Evolutionary conservation across 495 filamentous ascomycete species (phyloP), one percentile per base, ranked within the genome.

Genomic region (Cercophora samala): DNA sequence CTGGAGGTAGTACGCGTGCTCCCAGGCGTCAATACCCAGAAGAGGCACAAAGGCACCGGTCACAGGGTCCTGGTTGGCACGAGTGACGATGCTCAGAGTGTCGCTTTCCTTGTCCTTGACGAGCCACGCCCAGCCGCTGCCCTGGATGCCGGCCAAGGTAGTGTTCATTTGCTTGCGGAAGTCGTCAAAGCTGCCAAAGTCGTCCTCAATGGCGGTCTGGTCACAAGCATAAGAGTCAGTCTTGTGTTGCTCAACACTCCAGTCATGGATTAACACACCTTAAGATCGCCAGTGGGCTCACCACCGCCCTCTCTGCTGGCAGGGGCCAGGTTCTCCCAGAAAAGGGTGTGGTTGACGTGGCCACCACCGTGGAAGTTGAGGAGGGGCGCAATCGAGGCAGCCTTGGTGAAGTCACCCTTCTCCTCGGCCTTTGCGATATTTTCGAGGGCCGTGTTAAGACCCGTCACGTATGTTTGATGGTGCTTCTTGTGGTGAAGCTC

Each of bases 281-380:
- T 82, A 66, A 87, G 75, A 25, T 72, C 68, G 17, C 84, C 84
- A 54, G 88, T 84, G 13, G 86, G 91, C 68, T 90, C 87, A 72
- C 94, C 93, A 70, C 96, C 95, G 67, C 95, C 80, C 18, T 78
- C 78, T 63, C 81, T 72, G 74, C 75, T 79, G 69, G 89, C 90
- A 24, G 93, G 94, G 17, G 93, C 90, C 58, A 97, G 83, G 85
- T 97, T 97, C 85, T 98, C 92, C 95, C 95, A 98, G 86, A 98
- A 98, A 54, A 98, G 86, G 24, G 86, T 85, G 85, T 98, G 94
- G 84, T 97, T 98, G 74, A 95, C 77, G 82, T 98, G 94, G 58
- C 94, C 94, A 71, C 93, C 94, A 62, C 96, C 95, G 81, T 99
- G 87, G 87, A 99, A 99, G 85, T 96, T 98, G 82, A 99, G 89